These are phyloP conservation scores for Fimicolochytrium jonesii DNA, from an alignment of 192 early-diverging fungal genomes.

Conservation along the genomic window DNA sequence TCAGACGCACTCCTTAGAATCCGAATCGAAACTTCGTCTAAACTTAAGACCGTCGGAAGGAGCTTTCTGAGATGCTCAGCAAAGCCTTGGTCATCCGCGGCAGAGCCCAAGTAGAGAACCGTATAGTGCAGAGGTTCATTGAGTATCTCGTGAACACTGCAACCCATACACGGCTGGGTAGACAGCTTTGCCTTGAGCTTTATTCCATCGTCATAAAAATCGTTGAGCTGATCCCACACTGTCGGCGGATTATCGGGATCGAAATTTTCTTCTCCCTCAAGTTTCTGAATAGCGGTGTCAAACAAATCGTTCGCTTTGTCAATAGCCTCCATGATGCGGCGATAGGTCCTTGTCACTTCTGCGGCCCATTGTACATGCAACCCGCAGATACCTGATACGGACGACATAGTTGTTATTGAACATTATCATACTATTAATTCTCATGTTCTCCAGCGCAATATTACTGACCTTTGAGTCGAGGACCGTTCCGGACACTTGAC, in stretches of 20 bases:
- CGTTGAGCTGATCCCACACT: slow-evolving; percentile 9
- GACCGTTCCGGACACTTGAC: slow-evolving; percentile 8
- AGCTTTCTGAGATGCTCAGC: slow-evolving; percentile 10
- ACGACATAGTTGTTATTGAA: slow-evolving; percentile 28
- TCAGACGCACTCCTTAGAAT: slow-evolving; percentile 9
- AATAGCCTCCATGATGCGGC: slow-evolving; percentile 10
- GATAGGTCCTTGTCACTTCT: slow-evolving; percentile 2
- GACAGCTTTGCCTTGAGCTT: slow-evolving; percentile 10
- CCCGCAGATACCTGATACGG: slow-evolving; percentile 12
- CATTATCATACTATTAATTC: slow-evolving; percentile 16
- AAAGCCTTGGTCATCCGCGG: slow-evolving; percentile 6
- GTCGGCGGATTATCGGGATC: slow-evolving; percentile 9
- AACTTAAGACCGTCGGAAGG: slow-evolving; percentile 9
- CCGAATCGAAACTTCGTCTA: slow-evolving; percentile 8
- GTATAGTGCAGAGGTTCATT: slow-evolving; percentile 10
- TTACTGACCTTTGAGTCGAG: slow-evolving; percentile 4
- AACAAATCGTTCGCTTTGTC: neutral
- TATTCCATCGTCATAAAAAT: slow-evolving; percentile 10
- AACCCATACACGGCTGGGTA: slow-evolving; percentile 11
- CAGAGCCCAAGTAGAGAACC: slow-evolving; percentile 11
- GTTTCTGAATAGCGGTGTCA: neutral
- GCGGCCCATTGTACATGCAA: slow-evolving; percentile 2
- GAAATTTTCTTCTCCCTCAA: slow-evolving; percentile 8
- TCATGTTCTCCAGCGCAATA: slow-evolving; percentile 8
- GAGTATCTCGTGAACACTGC: slow-evolving; percentile 13